phyloP scores from a whole-genome alignment of 306 rosid species.

The Hippophae tibetana region DNA sequence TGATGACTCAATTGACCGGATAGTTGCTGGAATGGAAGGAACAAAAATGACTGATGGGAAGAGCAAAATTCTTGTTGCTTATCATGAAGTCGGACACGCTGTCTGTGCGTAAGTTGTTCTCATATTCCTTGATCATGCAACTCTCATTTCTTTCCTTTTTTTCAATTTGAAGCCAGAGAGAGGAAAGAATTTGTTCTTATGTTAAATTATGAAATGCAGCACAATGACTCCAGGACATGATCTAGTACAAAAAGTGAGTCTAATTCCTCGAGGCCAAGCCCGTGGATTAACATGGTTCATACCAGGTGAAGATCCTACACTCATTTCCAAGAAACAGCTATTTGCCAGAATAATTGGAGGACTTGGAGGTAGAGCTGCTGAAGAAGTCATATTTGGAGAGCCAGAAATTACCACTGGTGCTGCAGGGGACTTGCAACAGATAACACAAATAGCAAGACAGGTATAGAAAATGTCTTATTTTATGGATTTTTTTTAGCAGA shows the following conservation, averaged over 20 bases:
- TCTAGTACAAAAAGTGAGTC: conserved; percentile 64
- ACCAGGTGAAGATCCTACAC: conserved; percentile 60
- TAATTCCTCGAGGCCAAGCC: conserved; percentile 68
- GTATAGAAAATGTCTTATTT: conserved; percentile 4
- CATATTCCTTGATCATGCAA: background rate
- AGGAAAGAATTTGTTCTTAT: background rate
- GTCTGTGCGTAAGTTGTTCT: conserved; percentile 59
- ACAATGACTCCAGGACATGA: conserved; percentile 62
- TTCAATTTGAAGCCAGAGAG: background rate
- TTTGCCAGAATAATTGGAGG: conserved; percentile 76
- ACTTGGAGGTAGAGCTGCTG: conserved; percentile 69
- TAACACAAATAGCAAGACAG: conserved; percentile 64
- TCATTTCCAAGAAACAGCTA: conserved; percentile 51
- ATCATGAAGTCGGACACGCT: conserved; percentile 82
- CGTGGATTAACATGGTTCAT: conserved; percentile 66
- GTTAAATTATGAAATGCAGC: conserved; percentile 26
- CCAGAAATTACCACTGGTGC: conserved; percentile 70
- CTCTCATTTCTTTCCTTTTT: background rate
- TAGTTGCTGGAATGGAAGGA: conserved; percentile 82
- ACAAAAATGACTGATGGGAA: conserved; percentile 74
- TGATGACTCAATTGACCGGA: conserved; percentile 63
- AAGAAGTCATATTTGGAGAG: conserved; percentile 66
- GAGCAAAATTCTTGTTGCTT: conserved; percentile 62
- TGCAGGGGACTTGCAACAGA: conserved; percentile 65
- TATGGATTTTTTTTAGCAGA: no score